A percentile compares a stretch with the other conserved stretches of the same genome.
Evolutionary conservation across 2,329 filamentous ascomycete species (phyloP).

Genomic region (Mollisiaceae sp.): DNA sequence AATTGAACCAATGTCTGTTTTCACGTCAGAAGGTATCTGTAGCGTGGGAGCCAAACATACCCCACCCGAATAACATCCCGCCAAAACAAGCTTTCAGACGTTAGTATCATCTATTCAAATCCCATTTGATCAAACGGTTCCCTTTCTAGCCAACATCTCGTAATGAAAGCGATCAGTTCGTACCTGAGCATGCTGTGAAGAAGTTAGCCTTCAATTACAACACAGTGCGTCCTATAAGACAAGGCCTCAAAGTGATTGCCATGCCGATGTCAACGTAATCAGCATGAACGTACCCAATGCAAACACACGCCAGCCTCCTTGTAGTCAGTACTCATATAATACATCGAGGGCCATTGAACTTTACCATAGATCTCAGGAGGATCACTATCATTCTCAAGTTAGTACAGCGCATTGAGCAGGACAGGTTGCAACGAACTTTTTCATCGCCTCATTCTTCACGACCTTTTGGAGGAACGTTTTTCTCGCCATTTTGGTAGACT

Average conservation of each 20-base stretch:
- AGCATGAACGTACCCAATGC: conserved; percentile 26
- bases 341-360: neutral
- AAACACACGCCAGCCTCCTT: conserved; percentile 67
- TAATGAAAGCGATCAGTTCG: conserved; percentile 1
- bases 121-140: neutral
- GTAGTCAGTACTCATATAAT: conserved; percentile 13
- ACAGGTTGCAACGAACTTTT: conserved; percentile 42
- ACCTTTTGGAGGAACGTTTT: conserved; percentile 40
- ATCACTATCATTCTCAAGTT: conserved; percentile 27
- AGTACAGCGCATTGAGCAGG: neutral
- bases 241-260: neutral
- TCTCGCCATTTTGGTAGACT: conserved; percentile 19
- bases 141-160: neutral
- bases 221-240: neutral
- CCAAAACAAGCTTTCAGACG: conserved; percentile 63
- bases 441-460: conserved; percentile 71
- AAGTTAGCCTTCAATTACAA: conserved; percentile 29
- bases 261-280: too few species aligned
- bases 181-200: conserved; percentile 58
- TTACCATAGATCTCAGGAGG: conserved; percentile 39
- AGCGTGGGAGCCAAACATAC: conserved; percentile 22
- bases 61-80: conserved; percentile 66
- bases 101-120: conserved; percentile 15
- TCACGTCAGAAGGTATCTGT: neutral
- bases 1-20: conserved; percentile 72